A percentile compares a stretch with the other conserved stretches of the same genome.
phyloP scores from a whole-genome alignment of 2,329 filamentous ascomycete species.

The Chaetomiaceae sp. region DNA sequence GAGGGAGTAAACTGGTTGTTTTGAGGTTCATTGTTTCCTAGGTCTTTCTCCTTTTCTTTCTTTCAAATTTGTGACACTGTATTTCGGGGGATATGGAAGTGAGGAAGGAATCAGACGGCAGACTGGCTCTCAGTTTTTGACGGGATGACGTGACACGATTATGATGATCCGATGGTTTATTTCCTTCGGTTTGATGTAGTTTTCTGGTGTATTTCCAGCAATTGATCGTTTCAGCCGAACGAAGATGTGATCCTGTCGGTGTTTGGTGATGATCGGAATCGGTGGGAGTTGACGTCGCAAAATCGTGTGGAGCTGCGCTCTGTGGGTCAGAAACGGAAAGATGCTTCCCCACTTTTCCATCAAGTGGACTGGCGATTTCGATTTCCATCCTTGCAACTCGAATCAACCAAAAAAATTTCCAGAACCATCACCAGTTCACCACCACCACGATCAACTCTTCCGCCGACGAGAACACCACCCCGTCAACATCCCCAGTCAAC shows the following conservation, averaged over 20 bases:
- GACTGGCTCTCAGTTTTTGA: too few species aligned
- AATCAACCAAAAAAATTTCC: conserved; percentile 15
- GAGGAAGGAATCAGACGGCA: too few species aligned
- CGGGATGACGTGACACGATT: conserved; percentile 7
- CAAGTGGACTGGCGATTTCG: neutral
- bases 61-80: too few species aligned
- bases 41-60: too few species aligned
- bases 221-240: neutral
- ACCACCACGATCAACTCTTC: neutral
- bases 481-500: neutral
- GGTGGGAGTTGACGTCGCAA: too few species aligned
- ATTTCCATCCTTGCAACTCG: too few species aligned
- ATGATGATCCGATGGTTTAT: neutral
- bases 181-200: conserved; percentile 6
- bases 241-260: neutral
- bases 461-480: neutral
- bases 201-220: neutral
- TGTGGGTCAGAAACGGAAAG: too few species aligned
- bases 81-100: too few species aligned
- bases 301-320: too few species aligned
- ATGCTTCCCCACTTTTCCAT: neutral
- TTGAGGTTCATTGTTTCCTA: too few species aligned
- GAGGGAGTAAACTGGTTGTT: too few species aligned
- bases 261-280: too few species aligned
- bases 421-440: conserved; percentile 1